Percentiles rank a stretch among this genome's conserved stretches.
These are phyloP conservation scores for Phialemonium atrogriseum DNA, from an alignment of 2,329 filamentous ascomycete genomes.

Conservation along the genomic window DNA sequence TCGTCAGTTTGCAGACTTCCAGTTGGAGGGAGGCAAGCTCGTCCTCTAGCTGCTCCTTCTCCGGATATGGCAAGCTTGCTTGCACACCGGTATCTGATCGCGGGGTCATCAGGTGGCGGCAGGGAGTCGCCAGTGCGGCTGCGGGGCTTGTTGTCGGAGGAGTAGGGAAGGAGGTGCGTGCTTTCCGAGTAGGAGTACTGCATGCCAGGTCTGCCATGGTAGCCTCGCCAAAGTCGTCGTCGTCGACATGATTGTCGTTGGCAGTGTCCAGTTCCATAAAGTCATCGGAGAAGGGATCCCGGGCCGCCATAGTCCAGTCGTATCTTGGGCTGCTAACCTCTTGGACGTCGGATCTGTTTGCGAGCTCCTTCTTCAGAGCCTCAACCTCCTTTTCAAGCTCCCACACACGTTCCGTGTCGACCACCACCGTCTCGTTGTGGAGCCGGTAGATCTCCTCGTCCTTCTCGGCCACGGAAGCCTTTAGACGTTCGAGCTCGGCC, in stretches of 20 bases:
- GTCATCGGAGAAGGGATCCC: slow-evolving; percentile 37
- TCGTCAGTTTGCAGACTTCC: slow-evolving; percentile 38
- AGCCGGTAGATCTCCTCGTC: slow-evolving; percentile 46
- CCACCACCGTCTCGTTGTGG: slow-evolving; percentile 37
- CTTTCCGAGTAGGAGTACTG: slow-evolving; percentile 38
- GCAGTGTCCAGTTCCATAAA: slow-evolving; percentile 30
- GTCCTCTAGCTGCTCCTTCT: slow-evolving; percentile 32
- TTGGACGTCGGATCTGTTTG: slow-evolving; percentile 9
- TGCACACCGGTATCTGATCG: slow-evolving; percentile 30
- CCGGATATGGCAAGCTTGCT: slow-evolving; percentile 30
- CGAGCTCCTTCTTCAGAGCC: slow-evolving; percentile 21
- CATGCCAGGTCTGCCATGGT: slow-evolving; percentile 42
- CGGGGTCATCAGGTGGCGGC: slow-evolving; percentile 19
- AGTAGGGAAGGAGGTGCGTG: slow-evolving; percentile 41
- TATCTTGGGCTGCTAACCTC: slow-evolving; percentile 18
- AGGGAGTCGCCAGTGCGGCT: slow-evolving; percentile 27
- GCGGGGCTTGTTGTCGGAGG: slow-evolving; percentile 47
- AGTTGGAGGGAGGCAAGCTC: slow-evolving; percentile 39
- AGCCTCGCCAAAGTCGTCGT: slow-evolving; percentile 36
- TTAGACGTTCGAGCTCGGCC: slow-evolving; percentile 41
- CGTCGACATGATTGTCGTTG: slow-evolving; percentile 25
- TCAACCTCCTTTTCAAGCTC: slow-evolving; percentile 27
- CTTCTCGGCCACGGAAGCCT: slow-evolving; percentile 36
- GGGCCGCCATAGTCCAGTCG: slow-evolving; percentile 43
- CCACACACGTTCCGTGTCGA: slow-evolving; percentile 34